Conservation (phyloP, 495 filamentous ascomycete genomes). For the Thermochaetoides thermophila region DNA sequence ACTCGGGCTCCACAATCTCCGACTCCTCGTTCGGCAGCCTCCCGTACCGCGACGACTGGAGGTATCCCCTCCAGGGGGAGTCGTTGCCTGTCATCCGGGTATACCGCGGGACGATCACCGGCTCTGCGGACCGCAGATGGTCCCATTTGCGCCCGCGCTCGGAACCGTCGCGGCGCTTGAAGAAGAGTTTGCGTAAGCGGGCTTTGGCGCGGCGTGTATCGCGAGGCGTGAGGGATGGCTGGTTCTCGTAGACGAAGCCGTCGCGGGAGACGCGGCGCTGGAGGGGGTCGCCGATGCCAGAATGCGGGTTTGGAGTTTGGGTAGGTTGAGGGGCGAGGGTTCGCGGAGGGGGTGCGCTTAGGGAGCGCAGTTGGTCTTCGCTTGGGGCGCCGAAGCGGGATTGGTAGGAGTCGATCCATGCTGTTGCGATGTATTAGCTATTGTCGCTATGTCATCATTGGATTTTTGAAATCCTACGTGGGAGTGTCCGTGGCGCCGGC, state of each 20-base stretch:
- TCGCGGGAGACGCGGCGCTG: slow-evolving; percentile 36
- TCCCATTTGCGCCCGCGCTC: slow-evolving; percentile 41
- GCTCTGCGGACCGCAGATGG: slow-evolving; percentile 37
- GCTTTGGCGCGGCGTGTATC: too few species aligned
- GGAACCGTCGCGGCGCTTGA: slow-evolving; percentile 20
- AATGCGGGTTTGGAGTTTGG: slow-evolving; percentile 32
- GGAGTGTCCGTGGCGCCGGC: slow-evolving; percentile 24
- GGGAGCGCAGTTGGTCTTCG: slow-evolving; percentile 19
- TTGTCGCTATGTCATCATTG: too few species aligned
- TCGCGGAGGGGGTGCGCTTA: slow-evolving; percentile 28
- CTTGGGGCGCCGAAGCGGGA: slow-evolving; percentile 19
- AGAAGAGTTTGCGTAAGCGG: too few species aligned
- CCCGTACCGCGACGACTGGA: slow-evolving; percentile 36
- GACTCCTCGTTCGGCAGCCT: slow-evolving; percentile 28
- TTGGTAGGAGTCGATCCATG: slow-evolving; percentile 41
- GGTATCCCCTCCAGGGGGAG: slow-evolving; percentile 34
- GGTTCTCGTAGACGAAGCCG: slow-evolving; percentile 35
- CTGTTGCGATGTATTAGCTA: too few species aligned
- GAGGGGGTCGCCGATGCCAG: too few species aligned
- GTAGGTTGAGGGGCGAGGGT: slow-evolving; percentile 47
- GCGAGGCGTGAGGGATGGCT: too few species aligned
- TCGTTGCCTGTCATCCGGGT: slow-evolving; percentile 20
- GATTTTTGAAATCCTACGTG: too few species aligned
- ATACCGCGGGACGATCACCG: slow-evolving; percentile 38
- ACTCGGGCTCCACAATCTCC: slow-evolving; percentile 27